Evolutionary conservation across 306 rosid genomes (phyloP), one percentile per base, ranked within the genome.

Genomic region (Lotus japonicus): DNA sequence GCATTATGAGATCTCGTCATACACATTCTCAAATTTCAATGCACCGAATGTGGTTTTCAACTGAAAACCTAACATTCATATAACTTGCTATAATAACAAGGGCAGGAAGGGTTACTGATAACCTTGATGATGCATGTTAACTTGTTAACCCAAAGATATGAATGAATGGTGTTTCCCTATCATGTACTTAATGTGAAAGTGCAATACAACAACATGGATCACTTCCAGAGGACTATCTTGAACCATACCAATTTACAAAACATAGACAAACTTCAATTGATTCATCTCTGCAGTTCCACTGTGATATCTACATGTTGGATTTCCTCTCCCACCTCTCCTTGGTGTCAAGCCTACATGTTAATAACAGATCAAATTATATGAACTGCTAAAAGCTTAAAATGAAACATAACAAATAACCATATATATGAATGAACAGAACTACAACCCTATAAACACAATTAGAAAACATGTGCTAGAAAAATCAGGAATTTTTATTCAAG

Each of bases 311-410:
- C 92, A 89, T 87, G 89, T 89, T 89, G 55, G 96, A 86, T 78
- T 89, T 89, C 79, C 96, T 85, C 81, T 87, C 91, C 94, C 96
- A 89, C 74, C 96, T 85, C 64, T 87, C 90, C 85, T 83, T 89
- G 28, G 91, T 80, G 71, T 87, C 96, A 28, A 89, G 94, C 86
- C 95, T 88, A 35, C 80, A 70, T 60, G 64, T 54, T 46, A 56
- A 66, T 17, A 38, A 58, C 15, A 36, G 11, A 36, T 56, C 11
- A 48, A 39, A 61, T 28, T 18, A 57, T 44, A 18, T 65, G 9
- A 50, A 76, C 10, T 23, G 4, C 58, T 38, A 52, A 64, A 31
- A 5, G 36, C 36, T 7, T 5, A 31, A 31, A 12, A 12, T 17
- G 45, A 57, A 55, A 26, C 9, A 43, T 14, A 58, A 19, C 19